Evolutionary conservation across 2,329 filamentous ascomycete species (phyloP), one percentile per base, ranked within the genome.

Genomic region (Diaporthe capsici): DNA sequence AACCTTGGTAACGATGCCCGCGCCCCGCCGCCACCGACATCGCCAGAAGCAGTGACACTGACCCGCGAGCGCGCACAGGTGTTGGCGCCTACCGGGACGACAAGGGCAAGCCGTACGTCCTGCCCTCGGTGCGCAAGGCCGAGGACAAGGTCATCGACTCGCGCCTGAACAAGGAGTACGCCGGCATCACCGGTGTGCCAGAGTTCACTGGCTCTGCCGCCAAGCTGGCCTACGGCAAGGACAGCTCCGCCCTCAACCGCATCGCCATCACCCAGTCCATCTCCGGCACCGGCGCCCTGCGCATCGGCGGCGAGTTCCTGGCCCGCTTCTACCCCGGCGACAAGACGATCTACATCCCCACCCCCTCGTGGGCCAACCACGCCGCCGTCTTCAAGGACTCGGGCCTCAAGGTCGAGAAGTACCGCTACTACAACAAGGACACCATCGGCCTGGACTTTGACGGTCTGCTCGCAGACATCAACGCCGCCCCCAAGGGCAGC

Each of bases 341-440:
- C 81, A 98, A 98, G 92, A 94, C 94, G 85, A 95, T 99, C 87
- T 98, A 98, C 90, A 95, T 99, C 84, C 97, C 97, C 77, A 96
- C 90, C 75, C 97, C 97, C 71, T 98, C 95, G 81, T 99, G 97
- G 97, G 97, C 96, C 82, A 98, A 99, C 91, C 97, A 99, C 90
- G 94, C 92, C 84, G 96, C 96, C 79, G 94, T 99, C 85, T 98
- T 99, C 92, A 93, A 91, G 87, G 96, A 98, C 86, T 94, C 95
- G 44, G 95, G 96, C 75, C 91, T 99, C 79, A 91, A 94, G 86
- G 95, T 98, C 78, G 92, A 96, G 88, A 95, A 96, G 88, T 99
- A 99, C 91, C 91, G 95, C 82, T 99, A 99, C 92, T 99, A 98
- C 90, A 95, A 98, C 92, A 97, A 98, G 90, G 93, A 98, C 84